phyloP scores from a whole-genome alignment of 768 basidiomycete species.

The Trametes meyenii region DNA sequence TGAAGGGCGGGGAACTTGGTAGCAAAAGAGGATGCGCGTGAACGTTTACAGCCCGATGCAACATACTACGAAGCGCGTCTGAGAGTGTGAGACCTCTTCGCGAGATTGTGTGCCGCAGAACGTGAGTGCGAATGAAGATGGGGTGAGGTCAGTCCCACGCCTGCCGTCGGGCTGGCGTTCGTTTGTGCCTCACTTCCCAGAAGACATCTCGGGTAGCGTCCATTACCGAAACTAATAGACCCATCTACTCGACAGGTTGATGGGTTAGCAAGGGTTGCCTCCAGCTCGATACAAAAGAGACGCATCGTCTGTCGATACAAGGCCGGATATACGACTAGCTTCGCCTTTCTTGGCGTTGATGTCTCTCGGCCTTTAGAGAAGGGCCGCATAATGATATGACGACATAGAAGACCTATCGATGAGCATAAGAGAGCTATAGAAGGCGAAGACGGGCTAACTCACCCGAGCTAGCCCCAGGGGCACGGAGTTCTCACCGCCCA shows the following conservation, averaged over 20 bases:
- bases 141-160: constrained; percentile 8
- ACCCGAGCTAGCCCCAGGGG: constrained; percentile 6
- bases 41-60: neutral
- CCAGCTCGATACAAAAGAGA: neutral
- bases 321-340: neutral
- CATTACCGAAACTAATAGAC: neutral
- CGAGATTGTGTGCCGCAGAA: neutral
- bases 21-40: constrained; percentile 7
- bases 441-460: neutral
- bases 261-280: too few species aligned
- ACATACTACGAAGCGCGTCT: neutral
- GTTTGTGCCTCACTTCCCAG: neutral
- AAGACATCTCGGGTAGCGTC: neutral
- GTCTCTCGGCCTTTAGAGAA: neutral
- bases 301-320: neutral
- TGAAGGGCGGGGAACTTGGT: constrained; percentile 2
- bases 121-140: neutral
- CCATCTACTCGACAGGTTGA: too few species aligned
- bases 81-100: neutral
- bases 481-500: neutral
- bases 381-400: neutral
- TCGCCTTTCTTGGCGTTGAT: neutral
- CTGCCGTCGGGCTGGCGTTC: neutral
- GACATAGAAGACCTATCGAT: neutral
- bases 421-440: constrained; percentile 1